Base-by-base conservation (phyloP, 805 yeast species). In the Monosporozyma unispora region DNA sequence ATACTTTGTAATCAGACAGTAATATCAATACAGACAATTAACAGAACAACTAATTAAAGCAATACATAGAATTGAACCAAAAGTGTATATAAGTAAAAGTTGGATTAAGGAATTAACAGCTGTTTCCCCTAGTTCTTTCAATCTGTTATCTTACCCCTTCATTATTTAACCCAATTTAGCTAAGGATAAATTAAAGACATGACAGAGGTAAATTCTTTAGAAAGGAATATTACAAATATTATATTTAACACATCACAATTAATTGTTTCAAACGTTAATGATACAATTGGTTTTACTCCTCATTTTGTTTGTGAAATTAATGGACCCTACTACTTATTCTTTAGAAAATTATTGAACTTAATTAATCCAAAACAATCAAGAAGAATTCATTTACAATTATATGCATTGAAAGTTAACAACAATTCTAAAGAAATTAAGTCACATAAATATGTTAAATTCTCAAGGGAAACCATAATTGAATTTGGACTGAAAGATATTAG, bases 341-440 rank as follows among this genome's bases (percentile, higher is more conserved):
- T 38, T 38, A 21, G 42, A 16, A 38, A 38, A 38, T 21, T 38
- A 10, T 38, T 38, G 27, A 38, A 38, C 14, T 19, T 38, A 12
- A 38, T 38, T 21, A 38, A 38, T 8, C 42, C 42, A 18, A 38
- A 38, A 12, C 42, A 38, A 21, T 38, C 42, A 19, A 38, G 42
- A 38, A 38, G 42, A 38, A 38, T 38, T 8, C 42, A 38, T 38
- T 22, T 38, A 38, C 42, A 38, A 38, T 38, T 38, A 21, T 38
- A 38, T 38, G 42, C 42, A 19, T 38, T 38, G 27, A 21, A 38
- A 38, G 42, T 38, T 19, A 38, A 38, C 22, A 38, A 38, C n/a
- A 38, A 38, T 21, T 38, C 42, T 2, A 38, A 38, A 21, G 42
- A 38, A 11, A 38, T 38, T 21, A 38, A 21, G 22, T 38, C 42